Base-by-base conservation (phyloP, 176 grass and related monocot species). In the Hordeum vulgare region DNA sequence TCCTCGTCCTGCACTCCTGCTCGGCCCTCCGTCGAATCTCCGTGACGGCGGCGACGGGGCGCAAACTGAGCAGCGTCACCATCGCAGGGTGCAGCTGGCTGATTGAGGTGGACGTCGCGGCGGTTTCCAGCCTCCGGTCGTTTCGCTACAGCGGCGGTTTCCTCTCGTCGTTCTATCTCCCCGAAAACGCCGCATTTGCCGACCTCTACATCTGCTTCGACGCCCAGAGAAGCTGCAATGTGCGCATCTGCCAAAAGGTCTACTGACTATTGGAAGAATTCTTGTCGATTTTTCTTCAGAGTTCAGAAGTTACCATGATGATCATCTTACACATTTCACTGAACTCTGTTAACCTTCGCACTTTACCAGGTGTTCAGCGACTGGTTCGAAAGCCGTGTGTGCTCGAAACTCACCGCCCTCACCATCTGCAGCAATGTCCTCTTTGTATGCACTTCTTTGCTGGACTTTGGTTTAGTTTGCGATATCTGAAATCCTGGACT, bases 121-220 rank as follows among this genome's bases (percentile, higher is more conserved):
- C 28, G 40, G 47, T 79, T 18, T 61, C 35, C 18, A 70, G 76
- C 44, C 88, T 95, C 39, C 81, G 62, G 5, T 72, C 84, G n/a
- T 61, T 79, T 77, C 6, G 10, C 26, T 86, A 86, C 76, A 63
- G 14, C n/a, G 76, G 84, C 17, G 39, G 0, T 33, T 39, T 27
- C 28, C 39, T 73, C 56, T 21, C 37, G 6, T 49, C 37, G 21
- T 20, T 85, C 37, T 37, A 60, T 57, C 84, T 79, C 12, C 71
- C 71, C 1, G 36, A 3, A 1, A 39, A 7, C 5, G 21, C 63
- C 66, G 18, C 31, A 9, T 81, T 69, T 18, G 14, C 47, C 9
- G 85, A 92, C 34, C 85, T 92, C 9, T 85, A 82, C 86, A 86
- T 95, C 54, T 73, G 44, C 41, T 80, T 78, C 20, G 31, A 7